Evolutionary conservation across 306 rosid species (phyloP), one percentile per base, ranked within the genome.

Genomic region (Mimosa bimucronata): DNA sequence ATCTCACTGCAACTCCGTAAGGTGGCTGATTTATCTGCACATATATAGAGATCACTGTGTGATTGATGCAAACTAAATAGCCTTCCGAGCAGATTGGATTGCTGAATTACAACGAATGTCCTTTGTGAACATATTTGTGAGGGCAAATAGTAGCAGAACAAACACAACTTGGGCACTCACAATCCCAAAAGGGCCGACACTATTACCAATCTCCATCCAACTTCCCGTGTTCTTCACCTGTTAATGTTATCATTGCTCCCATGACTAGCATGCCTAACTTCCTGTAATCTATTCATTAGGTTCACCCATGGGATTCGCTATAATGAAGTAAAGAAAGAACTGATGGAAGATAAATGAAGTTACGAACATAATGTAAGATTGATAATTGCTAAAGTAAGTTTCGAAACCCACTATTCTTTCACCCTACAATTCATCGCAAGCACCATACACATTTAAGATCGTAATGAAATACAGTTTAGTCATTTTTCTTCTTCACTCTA

Each of bases 161-260:
- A 93, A 93, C 62, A 93, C 97, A 72, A 93, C 94, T 79, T 93
- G 98, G 81, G 98, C 98, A 81, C 97, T 93, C 92, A 93, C 19
- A 34, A 93, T 93, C 67, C 97, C 98, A 44, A 93, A 93, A 81
- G 91, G 98, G 86, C 98, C 88, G 50, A 93, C 91, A 80, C 98
- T 93, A 76, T 88, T 90, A 62, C 98, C 98, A 78, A 93, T 93
- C 84, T 93, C 98, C 98, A 91, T 93, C 97, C 98, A 93, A 80
- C 97, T 93, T 86, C 98, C 98, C 0, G 87, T 93, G 82, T 93
- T 93, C 70, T 88, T 86, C 69, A 93, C 98, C 97, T 93, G 89
- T 68, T 76, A 97, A 94, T 93, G 89, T 71, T 78, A 11, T 44
- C 58, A 77, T 76, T 40, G 79, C 46, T 40, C 28, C 10, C 25